phyloP scores from a whole-genome alignment of 2,329 filamentous ascomycete genomes.

The Cadophora malorum region DNA sequence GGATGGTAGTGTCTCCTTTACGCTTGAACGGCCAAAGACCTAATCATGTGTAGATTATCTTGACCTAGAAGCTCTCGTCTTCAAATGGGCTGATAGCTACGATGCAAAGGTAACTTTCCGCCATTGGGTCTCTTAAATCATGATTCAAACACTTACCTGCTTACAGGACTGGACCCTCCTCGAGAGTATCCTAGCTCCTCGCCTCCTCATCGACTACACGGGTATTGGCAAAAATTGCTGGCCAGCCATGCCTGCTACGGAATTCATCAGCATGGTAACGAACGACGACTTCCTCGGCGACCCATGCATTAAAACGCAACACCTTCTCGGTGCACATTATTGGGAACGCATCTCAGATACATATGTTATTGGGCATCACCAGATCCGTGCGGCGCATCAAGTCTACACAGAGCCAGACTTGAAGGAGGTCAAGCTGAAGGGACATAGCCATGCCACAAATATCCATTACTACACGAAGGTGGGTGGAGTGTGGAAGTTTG shows the following conservation, averaged over 20 bases:
- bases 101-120: constrained; percentile 56
- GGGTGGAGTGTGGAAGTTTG: constrained; percentile 42
- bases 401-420: constrained; percentile 33
- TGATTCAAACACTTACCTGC: constrained; percentile 4
- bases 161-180: constrained; percentile 40
- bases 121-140: background rate
- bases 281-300: constrained; percentile 64
- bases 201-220: constrained; percentile 64
- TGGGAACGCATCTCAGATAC: constrained; percentile 64
- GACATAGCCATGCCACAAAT: constrained; percentile 41
- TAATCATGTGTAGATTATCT: constrained; percentile 51
- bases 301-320: constrained; percentile 67
- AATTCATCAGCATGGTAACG: constrained; percentile 67
- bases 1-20: constrained; percentile 19
- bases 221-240: constrained; percentile 65
- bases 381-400: constrained; percentile 39
- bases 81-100: constrained; percentile 71
- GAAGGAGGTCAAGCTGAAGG: constrained; percentile 36
- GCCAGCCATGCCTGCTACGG: constrained; percentile 65
- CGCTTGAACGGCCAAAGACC: background rate
- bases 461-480: constrained; percentile 41
- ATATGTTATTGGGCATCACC: constrained; percentile 59
- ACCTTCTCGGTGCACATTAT: constrained; percentile 65
- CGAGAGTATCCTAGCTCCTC: constrained; percentile 38
- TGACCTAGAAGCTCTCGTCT: constrained; percentile 55